Percentiles rank a stretch among this genome's conserved stretches.
Conservation (phyloP, 2,329 filamentous ascomycete species). For the Talaromyces sp. region DNA sequence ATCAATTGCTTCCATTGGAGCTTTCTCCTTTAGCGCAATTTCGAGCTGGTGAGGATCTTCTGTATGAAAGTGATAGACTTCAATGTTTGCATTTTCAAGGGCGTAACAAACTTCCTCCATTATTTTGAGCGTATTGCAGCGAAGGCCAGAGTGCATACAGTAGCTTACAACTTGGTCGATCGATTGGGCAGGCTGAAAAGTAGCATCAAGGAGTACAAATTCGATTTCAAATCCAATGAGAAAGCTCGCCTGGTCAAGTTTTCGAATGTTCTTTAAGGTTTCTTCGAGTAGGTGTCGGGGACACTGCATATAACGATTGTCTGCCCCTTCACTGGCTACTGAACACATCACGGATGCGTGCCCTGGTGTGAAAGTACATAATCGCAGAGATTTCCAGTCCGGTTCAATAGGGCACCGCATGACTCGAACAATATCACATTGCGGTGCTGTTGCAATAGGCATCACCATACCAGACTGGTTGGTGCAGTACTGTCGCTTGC, state of each 20-base stretch:
- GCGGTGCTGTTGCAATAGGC: neutral
- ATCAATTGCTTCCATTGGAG: neutral
- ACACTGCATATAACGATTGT: neutral
- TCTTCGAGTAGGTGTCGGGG: neutral
- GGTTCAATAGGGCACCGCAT: neutral
- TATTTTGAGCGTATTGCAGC: neutral
- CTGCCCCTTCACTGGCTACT: neutral
- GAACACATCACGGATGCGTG: constrained; percentile 3
- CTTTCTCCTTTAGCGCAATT: neutral
- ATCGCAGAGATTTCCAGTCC: neutral
- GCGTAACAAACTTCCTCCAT: neutral
- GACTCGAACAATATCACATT: neutral
- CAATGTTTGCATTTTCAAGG: neutral
- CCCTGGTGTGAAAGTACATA: neutral
- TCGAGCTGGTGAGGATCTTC: neutral
- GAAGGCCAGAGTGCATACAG: neutral
- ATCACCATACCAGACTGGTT: neutral
- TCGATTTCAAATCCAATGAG: constrained; percentile 2
- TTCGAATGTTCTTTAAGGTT: neutral
- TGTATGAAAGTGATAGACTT: constrained; percentile 5
- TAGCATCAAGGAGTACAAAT: neutral
- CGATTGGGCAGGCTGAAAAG: neutral
- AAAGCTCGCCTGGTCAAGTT: neutral
- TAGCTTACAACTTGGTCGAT: neutral
- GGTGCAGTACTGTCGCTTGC: neutral